A percentile compares a stretch with the other conserved stretches of the same genome.
phyloP scores from a whole-genome alignment of 2,329 filamentous ascomycete species.

The Aspergillus niger region DNA sequence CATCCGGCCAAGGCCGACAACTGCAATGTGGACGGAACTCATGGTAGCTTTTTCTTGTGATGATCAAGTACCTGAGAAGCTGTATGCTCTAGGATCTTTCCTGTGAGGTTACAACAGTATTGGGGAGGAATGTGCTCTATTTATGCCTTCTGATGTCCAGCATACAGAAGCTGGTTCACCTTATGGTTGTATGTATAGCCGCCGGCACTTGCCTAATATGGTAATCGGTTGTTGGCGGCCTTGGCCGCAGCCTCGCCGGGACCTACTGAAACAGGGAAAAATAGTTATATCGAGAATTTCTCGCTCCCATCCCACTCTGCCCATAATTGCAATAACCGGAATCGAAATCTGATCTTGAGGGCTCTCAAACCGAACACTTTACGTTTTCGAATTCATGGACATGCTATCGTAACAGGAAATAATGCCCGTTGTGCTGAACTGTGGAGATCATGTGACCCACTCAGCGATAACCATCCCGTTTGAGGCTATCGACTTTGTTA shows the following conservation, averaged over 20 bases:
- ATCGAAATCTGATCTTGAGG: too few species aligned
- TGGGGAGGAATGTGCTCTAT: not conserved
- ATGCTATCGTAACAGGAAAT: too few species aligned
- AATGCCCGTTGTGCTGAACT: too few species aligned
- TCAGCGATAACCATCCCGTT: too few species aligned
- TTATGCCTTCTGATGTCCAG: not conserved
- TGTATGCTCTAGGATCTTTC: not conserved
- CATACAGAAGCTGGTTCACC: not conserved
- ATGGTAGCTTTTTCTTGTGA: not conserved
- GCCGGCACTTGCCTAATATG: not conserved
- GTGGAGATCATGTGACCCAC: too few species aligned
- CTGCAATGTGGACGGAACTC: constrained; percentile 8
- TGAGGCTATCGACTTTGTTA: too few species aligned
- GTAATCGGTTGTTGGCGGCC: not conserved
- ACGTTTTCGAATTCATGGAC: too few species aligned
- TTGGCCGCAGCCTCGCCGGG: not conserved
- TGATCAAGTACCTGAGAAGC: not conserved
- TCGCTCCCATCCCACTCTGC: not conserved
- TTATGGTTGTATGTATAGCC: not conserved
- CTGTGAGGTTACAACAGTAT: not conserved
- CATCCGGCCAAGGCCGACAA: constrained; percentile 13
- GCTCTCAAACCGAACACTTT: too few species aligned
- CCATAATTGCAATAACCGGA: not conserved
- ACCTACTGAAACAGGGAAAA: not conserved
- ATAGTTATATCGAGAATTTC: not conserved